Conservation (phyloP, 192 early-diverging fungal genomes). For the Coemansia sp. region DNA sequence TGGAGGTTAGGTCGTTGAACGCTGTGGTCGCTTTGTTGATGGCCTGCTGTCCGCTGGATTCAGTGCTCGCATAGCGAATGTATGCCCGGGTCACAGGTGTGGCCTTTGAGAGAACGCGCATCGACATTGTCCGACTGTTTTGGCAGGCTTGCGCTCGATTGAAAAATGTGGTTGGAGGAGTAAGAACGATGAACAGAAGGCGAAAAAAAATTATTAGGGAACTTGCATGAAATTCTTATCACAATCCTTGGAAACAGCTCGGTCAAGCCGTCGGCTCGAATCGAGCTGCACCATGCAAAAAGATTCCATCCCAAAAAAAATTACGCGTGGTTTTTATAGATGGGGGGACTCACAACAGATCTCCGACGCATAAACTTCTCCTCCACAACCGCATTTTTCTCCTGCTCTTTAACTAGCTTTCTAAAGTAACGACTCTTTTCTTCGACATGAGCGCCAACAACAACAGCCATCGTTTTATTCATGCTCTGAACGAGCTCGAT, state of each 20-base stretch:
- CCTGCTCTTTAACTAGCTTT: neutral
- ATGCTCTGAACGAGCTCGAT: constrained; percentile 90
- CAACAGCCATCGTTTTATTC: constrained; percentile 32
- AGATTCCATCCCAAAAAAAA: neutral
- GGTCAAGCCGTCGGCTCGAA: neutral
- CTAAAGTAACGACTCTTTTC: neutral
- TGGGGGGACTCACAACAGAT: neutral
- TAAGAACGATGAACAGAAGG: neutral
- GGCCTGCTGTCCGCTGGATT: constrained; percentile 37
- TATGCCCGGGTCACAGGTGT: constrained; percentile 43
- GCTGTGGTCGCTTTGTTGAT: constrained; percentile 29
- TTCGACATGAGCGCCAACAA: constrained; percentile 22
- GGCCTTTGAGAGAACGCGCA: constrained; percentile 47
- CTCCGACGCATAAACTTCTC: neutral
- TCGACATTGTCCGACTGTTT: constrained; percentile 28
- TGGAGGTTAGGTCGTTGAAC: constrained; percentile 15
- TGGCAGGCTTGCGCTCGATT: neutral
- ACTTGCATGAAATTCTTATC: neutral
- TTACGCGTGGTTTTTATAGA: neutral
- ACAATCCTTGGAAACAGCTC: neutral
- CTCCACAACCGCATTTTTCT: neutral
- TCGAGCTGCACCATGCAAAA: neutral
- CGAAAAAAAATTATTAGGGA: neutral
- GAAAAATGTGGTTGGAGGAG: neutral
- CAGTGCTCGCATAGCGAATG: constrained; percentile 54